Conservation (phyloP, 1,139 yeast species). For the Pichia sp. region DNA sequence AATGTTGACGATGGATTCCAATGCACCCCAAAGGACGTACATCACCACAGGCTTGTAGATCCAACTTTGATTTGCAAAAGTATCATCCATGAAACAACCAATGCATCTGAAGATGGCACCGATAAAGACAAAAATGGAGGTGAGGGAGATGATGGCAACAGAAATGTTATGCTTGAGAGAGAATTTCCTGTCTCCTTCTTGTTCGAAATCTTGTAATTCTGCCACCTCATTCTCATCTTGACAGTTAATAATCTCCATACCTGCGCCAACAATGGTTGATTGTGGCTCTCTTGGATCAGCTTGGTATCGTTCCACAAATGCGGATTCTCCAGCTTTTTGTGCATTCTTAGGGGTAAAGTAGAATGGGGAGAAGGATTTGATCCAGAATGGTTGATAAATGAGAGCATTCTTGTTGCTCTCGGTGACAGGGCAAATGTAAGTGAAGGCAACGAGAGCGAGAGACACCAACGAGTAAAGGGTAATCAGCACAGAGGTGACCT, state of each 20-base stretch:
- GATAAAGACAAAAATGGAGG: conserved; percentile 48
- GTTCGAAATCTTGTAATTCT: conserved; percentile 19
- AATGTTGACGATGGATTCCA: conserved; percentile 51
- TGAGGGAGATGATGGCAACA: conserved; percentile 39
- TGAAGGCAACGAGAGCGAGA: conserved; percentile 38
- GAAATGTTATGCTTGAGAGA: conserved; percentile 30
- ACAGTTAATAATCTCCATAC: conserved; percentile 34
- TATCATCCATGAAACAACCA: conserved; percentile 38
- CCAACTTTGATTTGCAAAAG: conserved; percentile 32
- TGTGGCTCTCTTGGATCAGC: conserved; percentile 32
- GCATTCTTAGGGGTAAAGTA: conserved; percentile 50
- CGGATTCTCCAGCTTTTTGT: conserved; percentile 40
- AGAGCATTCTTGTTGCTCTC: conserved; percentile 41
- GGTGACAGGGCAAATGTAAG: conserved; percentile 55
- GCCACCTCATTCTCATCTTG: conserved; percentile 28
- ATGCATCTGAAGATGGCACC: conserved; percentile 56
- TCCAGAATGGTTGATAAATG: conserved; percentile 78
- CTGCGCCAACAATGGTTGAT: conserved; percentile 34
- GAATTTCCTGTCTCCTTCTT: conserved; percentile 19
- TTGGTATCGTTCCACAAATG: conserved; percentile 48
- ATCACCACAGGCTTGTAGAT: conserved; percentile 50
- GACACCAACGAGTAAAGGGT: conserved; percentile 53
- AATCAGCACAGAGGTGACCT: conserved; percentile 51
- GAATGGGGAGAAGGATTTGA: conserved; percentile 49
- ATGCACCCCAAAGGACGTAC: conserved; percentile 62